Base-by-base conservation (phyloP, 106 monocot genomes). In the Dendrobium catenatum region DNA sequence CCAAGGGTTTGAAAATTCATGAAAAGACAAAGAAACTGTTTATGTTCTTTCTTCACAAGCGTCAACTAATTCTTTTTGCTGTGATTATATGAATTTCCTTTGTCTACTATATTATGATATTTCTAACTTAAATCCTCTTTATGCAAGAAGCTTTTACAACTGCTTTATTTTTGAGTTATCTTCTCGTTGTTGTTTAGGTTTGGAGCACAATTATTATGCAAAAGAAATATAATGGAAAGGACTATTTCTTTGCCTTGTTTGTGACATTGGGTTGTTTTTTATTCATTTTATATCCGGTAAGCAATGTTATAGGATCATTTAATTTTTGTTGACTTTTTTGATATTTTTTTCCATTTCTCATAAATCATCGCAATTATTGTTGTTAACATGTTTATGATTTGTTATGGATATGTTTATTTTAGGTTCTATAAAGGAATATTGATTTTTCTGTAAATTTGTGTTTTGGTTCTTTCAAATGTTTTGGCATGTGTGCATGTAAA, bases 151-250 rank as follows among this genome's bases (percentile, higher is more conserved):
- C 15, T 74, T 74, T 44, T 74, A 7, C 29, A 74, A 44, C 74
- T 44, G n/a, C 1, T 73, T 40, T 73, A 24, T 73, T 47, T 78
- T 48, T 74, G 51, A 43, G 18, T 55, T 19, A 42, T 79, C 0
- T 81, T 81, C 37, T 83, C 44, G 1, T 78, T 79, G 10, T 67
- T 79, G 11, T 78, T 68, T 77, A 97, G 97, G 80, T 93, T 19
- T 98, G 97, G 97, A 89, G 97, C 4, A 90, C 93, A 77, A 26
- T 94, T 64, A 98, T 98, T 42, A 94, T 98, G 97, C 94, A 92
- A 77, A 97, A 97, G 87, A 89, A 84, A 81, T 97, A 97, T 74
- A 85, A 85, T 89, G 90, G 90, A 59, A 94, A 94, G 75, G 94
- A 97, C 81, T 97, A 97, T 87, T 75, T 92, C 42, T 88, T 98